Percentiles rank a stretch among this genome's conserved stretches.
phyloP scores from a whole-genome alignment of 1,284 basidiomycete genomes.

The Anthracocystis setariae region DNA sequence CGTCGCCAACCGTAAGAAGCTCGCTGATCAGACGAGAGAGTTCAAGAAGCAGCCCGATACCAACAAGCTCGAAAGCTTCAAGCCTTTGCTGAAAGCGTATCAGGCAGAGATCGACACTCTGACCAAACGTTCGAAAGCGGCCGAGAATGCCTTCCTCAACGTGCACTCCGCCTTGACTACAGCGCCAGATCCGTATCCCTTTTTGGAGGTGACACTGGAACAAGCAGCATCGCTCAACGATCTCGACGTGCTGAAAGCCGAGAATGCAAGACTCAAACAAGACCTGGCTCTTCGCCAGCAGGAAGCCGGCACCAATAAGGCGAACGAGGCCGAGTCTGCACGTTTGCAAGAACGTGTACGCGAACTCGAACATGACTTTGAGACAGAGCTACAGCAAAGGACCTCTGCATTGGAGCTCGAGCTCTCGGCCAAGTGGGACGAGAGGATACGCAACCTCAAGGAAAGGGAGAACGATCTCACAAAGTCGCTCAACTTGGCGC shows the following conservation, averaged over 20 bases:
- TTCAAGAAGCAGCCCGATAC: slow-evolving; percentile 60
- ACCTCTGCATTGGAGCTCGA: slow-evolving; percentile 91
- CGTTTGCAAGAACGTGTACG: slow-evolving; percentile 75
- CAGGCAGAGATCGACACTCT: slow-evolving; percentile 95
- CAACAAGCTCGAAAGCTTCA: slow-evolving; percentile 57
- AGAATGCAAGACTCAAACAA: slow-evolving; percentile 31
- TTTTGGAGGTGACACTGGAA: slow-evolving; percentile 88
- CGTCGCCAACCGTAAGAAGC: slow-evolving; percentile 55
- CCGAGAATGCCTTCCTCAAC: slow-evolving; percentile 92
- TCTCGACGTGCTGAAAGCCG: slow-evolving; percentile 32
- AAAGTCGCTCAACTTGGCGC: slow-evolving; percentile 83
- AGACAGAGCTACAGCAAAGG: slow-evolving; percentile 84
- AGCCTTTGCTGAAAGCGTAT: slow-evolving; percentile 71
- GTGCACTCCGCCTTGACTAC: slow-evolving; percentile 77
- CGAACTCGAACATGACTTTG: slow-evolving; percentile 75
- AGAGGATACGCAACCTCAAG: slow-evolving; percentile 91
- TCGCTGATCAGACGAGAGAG: slow-evolving; percentile 63
- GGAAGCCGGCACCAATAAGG: slow-evolving; percentile 22
- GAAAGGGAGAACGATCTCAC: slow-evolving; percentile 91
- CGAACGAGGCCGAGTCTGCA: slow-evolving; percentile 87
- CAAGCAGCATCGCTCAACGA: slow-evolving; percentile 49
- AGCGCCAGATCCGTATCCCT: slow-evolving; percentile 93
- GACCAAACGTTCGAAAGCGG: slow-evolving; percentile 86
- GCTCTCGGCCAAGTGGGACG: slow-evolving; percentile 93
- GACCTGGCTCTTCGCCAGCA: slow-evolving; percentile 15